Evolutionary conservation across 1,284 basidiomycete species (phyloP), one percentile per base, ranked within the genome.

Genomic region (Volvariella volvacea): DNA sequence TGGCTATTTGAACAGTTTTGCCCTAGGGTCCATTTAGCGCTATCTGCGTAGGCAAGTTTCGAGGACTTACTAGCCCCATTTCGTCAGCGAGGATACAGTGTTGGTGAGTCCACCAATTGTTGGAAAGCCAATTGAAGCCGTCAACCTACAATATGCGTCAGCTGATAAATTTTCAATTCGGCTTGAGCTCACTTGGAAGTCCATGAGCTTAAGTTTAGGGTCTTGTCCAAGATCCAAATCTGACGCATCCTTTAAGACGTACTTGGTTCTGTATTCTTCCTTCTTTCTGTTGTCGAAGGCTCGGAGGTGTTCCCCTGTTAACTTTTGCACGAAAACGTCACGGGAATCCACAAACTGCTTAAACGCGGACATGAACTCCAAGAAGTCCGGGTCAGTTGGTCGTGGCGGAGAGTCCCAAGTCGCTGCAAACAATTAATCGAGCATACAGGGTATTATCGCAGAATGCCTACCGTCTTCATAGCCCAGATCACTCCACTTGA

Each of bases 21-120:
- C 91, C 92, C 80, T 94, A 51, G 7, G 39, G 30, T n/a, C 31
- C 14, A 30, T 28, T 52, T 48, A 48, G 45, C 8, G 49, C 16
- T 20, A 43, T 22, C 31, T 45, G 33, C 9, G 4, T 3, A 22
- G 42, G 25, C 16, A 36, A 43, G 42, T 2, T 14, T 3, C 41
- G 45, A 25, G 10, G 28, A 62, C 78, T 48, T 61, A 88, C 88
- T 53, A 94, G 64, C 43, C 92, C 93, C 95, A 99, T 98, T 65
- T 98, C 95, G 58, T 99, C 95, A 2, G 94, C 93, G n/a, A 98
- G 75, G 52, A 97, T 98, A 53, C 88, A 93, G 31, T 85, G 82
- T 51, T 93, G 90, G 37, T 76, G 73, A 52, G 80, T 83, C 78
- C 83, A 90, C 87, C 92, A 93, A 54, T 95, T 93, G 55, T 83